Conservation (phyloP, 768 basidiomycete species). For the Termitomyces sp. region DNA sequence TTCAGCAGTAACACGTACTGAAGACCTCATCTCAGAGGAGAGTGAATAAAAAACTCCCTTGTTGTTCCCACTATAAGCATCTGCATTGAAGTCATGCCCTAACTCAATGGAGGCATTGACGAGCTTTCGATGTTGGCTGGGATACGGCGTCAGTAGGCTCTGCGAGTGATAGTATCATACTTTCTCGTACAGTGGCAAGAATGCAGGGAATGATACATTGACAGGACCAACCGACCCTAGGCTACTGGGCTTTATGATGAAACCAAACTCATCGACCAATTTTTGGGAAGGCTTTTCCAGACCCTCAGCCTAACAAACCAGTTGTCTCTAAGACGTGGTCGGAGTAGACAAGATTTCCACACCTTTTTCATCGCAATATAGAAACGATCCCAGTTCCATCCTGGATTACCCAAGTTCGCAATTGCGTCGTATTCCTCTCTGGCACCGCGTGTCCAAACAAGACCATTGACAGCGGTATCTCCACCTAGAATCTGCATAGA, state of each 20-base stretch:
- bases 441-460: conserved; percentile 30
- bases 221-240: conserved; percentile 24
- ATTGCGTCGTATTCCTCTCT: conserved; percentile 28
- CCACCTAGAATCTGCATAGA: conserved; percentile 30
- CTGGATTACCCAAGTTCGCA: conserved; percentile 21
- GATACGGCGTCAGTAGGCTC: neutral
- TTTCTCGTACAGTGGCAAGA: conserved; percentile 22
- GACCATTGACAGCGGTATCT: conserved; percentile 31
- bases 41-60: conserved; percentile 24
- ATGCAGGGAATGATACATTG: conserved; percentile 26
- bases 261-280: conserved; percentile 20
- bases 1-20: conserved; percentile 25
- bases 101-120: conserved; percentile 27
- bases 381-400: conserved; percentile 36
- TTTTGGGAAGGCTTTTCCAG: conserved; percentile 20
- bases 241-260: conserved; percentile 17
- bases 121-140: conserved; percentile 26
- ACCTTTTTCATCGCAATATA: conserved; percentile 31
- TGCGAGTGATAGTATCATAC: neutral
- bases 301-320: conserved; percentile 22
- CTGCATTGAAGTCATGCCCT: conserved; percentile 27
- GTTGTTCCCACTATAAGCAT: conserved; percentile 26
- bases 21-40: conserved; percentile 19
- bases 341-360: neutral
- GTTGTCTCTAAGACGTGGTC: neutral